A percentile compares a stretch with the other conserved stretches of the same genome.
These are phyloP conservation scores for Metschnikowia matae DNA, from an alignment of 805 yeast species.

Conservation along the genomic window DNA sequence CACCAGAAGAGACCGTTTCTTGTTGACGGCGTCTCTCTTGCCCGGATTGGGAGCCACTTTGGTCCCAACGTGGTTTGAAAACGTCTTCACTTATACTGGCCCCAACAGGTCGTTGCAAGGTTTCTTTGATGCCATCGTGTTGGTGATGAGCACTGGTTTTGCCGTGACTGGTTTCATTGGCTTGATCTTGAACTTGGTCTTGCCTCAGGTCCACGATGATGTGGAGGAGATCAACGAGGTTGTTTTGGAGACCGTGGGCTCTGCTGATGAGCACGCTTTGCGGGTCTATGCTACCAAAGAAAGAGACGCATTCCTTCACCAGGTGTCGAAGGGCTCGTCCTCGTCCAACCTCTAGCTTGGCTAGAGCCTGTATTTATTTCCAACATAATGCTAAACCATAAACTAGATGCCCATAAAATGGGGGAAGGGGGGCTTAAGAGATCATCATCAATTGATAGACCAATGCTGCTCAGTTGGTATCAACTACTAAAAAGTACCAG, in stretches of 20 bases:
- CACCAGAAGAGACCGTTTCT: conserved; percentile 19
- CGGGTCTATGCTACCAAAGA: conserved; percentile 15
- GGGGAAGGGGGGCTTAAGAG: too few species aligned
- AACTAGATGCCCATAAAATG: too few species aligned
- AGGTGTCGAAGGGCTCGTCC: conserved; percentile 7
- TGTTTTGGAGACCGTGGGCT: conserved; percentile 18
- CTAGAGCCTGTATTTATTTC: background rate
- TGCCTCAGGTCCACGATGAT: conserved; percentile 18
- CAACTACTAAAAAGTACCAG: too few species aligned
- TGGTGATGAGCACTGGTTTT: conserved; percentile 19
- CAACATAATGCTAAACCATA: too few species aligned
- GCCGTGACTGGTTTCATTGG: conserved; percentile 19
- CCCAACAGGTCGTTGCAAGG: conserved; percentile 15
- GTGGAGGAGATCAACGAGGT: conserved; percentile 19
- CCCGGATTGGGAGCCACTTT: conserved; percentile 17
- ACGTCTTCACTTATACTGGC: conserved; percentile 16
- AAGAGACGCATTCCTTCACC: conserved; percentile 9
- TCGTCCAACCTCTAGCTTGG: conserved; percentile 7
- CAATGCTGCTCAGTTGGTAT: too few species aligned
- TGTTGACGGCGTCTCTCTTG: conserved; percentile 18
- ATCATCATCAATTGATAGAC: too few species aligned
- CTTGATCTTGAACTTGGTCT: conserved; percentile 16
- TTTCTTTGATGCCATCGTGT: conserved; percentile 16
- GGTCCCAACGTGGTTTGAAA: conserved; percentile 17
- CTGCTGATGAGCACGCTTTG: conserved; percentile 17